A percentile compares a stretch with the other conserved stretches of the same genome.
These are phyloP conservation scores for Benincasa hispida DNA, from an alignment of 306 rosid species.

Conservation along the genomic window DNA sequence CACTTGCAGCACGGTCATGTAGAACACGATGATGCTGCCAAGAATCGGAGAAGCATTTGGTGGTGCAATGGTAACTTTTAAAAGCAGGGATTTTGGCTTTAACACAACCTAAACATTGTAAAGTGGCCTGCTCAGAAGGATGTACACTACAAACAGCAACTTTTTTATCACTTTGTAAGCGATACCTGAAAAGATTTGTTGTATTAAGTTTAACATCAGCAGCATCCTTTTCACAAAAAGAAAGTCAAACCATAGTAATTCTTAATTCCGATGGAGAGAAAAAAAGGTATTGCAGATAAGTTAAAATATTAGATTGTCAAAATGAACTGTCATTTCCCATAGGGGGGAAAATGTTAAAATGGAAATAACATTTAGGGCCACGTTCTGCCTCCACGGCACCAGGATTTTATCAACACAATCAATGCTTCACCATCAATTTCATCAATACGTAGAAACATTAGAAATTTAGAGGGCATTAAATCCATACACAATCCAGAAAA, in stretches of 20 bases:
- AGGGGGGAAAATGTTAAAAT: too few species aligned
- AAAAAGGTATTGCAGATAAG: background rate
- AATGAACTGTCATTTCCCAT: background rate
- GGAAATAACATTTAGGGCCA: background rate
- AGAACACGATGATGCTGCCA: constrained; percentile 97
- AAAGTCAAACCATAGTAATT: background rate
- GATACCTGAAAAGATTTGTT: constrained; percentile 48
- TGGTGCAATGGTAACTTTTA: constrained; percentile 86
- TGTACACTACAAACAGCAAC: constrained; percentile 86
- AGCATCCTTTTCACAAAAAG: background rate
- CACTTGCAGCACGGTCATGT: constrained; percentile 93
- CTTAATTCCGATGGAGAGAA: background rate
- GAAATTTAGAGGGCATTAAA: background rate
- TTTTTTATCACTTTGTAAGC: constrained; percentile 79
- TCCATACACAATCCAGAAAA: background rate
- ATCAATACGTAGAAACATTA: background rate
- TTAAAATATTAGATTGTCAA: background rate
- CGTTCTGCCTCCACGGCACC: background rate
- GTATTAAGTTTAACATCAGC: background rate
- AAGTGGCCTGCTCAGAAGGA: constrained; percentile 87
- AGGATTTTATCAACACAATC: background rate
- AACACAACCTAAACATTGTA: constrained; percentile 83
- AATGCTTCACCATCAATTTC: background rate
- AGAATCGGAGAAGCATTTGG: constrained; percentile 88
- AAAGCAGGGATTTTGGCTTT: constrained; percentile 72